These are phyloP conservation scores for Trypanosomatidae sp. DNA, from an alignment of 208 protist species.

Conservation along the genomic window DNA sequence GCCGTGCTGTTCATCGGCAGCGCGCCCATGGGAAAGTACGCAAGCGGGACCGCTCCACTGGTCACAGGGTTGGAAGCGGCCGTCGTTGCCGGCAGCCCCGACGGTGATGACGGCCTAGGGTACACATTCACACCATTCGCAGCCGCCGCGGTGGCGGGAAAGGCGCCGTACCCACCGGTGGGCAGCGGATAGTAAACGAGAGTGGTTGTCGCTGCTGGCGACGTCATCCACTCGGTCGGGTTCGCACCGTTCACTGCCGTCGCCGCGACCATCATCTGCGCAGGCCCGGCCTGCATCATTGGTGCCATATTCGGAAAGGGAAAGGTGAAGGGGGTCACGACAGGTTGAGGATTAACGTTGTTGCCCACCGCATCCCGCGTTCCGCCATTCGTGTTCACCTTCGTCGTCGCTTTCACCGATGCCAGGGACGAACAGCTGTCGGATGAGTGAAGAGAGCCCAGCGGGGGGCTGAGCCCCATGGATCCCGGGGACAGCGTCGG, in stretches of 20 bases:
- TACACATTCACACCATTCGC: conserved; percentile 1
- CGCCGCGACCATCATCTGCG: conserved; percentile 1
- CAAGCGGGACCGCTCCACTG: neutral
- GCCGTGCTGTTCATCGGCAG: neutral
- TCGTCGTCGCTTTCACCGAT: conserved; percentile 2
- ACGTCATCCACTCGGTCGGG: conserved; percentile 4
- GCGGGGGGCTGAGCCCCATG: conserved; percentile 21
- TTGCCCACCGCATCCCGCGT: neutral
- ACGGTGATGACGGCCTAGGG: neutral
- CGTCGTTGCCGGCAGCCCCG: neutral
- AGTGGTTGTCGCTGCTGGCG: neutral
- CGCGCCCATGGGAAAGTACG: conserved; percentile 6
- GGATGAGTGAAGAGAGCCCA: conserved; percentile 20
- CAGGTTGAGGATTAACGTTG: neutral
- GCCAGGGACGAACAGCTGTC: conserved; percentile 17
- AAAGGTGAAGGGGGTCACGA: conserved; percentile 1
- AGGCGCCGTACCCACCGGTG: conserved; percentile 3
- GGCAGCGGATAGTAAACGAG: conserved; percentile 26
- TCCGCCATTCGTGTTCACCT: neutral
- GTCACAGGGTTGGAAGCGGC: neutral
- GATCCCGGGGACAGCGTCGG: conserved; percentile 8
- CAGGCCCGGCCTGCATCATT: conserved; percentile 3
- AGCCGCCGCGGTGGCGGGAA: neutral
- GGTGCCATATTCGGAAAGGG: conserved; percentile 7
- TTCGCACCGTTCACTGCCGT: neutral